Evolutionary conservation across 345 rosid species (phyloP).

Genomic region (Iberis pinnata): DNA sequence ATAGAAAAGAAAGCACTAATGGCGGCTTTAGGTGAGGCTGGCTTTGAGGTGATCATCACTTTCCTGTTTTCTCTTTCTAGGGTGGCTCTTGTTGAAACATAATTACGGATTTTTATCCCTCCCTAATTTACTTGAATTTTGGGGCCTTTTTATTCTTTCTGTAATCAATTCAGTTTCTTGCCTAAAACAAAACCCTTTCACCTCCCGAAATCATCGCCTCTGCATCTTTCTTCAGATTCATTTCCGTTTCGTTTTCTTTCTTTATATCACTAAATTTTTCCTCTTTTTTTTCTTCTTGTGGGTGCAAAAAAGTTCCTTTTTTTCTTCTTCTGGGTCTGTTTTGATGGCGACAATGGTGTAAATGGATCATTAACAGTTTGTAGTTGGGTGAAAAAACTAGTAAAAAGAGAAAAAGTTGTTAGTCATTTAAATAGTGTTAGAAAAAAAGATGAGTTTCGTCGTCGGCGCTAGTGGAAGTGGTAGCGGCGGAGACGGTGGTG

Average conservation of each 20-base stretch:
- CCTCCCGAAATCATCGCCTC: conserved; percentile 27
- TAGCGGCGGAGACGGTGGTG: conserved; percentile 64
- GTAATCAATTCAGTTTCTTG: conserved; percentile 20
- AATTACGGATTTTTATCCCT: conserved; percentile 19
- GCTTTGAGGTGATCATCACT: conserved; percentile 22
- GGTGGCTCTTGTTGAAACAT: conserved; percentile 25
- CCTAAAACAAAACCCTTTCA: conserved; percentile 20
- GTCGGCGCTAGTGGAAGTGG: conserved; percentile 52
- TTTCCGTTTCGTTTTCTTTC: conserved; percentile 25
- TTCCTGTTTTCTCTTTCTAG: conserved; percentile 24
- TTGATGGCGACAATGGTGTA: conserved; percentile 30
- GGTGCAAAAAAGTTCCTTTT: conserved; percentile 16
- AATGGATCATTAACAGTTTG: conserved; percentile 28
- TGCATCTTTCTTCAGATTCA: conserved; percentile 28
- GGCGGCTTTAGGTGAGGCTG: too few species aligned
- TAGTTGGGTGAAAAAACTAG: conserved; percentile 25
- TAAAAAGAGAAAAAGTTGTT: not conserved
- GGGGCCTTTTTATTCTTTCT: not conserved
- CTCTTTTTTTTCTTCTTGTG: not conserved
- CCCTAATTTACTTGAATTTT: conserved; percentile 3
- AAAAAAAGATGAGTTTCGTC: conserved; percentile 25
- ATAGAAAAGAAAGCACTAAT: conserved; percentile 15
- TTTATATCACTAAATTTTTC: too few species aligned
- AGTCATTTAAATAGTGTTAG: not conserved
- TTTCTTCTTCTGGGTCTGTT: conserved; percentile 15